A percentile compares a stretch with the other conserved stretches of the same genome.
phyloP scores from a whole-genome alignment of 192 early-diverging fungal genomes.

The Mortierella claussenii region DNA sequence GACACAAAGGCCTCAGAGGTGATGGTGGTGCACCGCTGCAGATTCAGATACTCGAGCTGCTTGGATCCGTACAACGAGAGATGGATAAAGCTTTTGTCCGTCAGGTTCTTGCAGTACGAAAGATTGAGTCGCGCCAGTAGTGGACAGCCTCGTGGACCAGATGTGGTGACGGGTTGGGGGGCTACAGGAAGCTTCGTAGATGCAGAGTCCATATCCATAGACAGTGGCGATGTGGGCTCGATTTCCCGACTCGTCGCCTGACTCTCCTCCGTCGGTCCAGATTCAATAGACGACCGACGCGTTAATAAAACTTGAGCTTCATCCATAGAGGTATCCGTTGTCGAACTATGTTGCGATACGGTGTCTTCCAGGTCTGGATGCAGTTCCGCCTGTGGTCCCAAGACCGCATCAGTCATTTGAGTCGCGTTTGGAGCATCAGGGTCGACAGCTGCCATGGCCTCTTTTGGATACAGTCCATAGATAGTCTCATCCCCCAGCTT shows the following conservation, averaged over 20 bases:
- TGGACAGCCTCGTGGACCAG: conserved; percentile 26
- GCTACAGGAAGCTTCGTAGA: not conserved
- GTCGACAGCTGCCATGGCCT: not conserved
- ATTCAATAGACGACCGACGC: conserved; percentile 10
- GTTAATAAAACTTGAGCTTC: conserved; percentile 10
- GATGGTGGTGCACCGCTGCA: conserved; percentile 84
- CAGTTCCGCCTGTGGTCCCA: not conserved
- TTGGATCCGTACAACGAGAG: conserved; percentile 56
- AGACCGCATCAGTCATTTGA: conserved; percentile 10
- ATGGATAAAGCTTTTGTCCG: conserved; percentile 67
- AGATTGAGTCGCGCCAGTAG: conserved; percentile 58
- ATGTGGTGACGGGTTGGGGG: not conserved
- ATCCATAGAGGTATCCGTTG: conserved; percentile 26
- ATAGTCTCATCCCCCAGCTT: conserved; percentile 77
- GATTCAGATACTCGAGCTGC: conserved; percentile 67
- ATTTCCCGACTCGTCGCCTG: not conserved
- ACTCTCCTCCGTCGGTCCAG: not conserved
- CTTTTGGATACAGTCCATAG: conserved; percentile 59
- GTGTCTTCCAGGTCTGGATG: conserved; percentile 6
- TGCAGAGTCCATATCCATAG: conserved; percentile 8
- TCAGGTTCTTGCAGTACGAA: conserved; percentile 84
- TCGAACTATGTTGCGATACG: not conserved
- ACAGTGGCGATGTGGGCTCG: not conserved
- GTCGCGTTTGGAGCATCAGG: not conserved
- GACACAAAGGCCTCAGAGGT: conserved; percentile 68